Conservation (phyloP, 495 filamentous ascomycete genomes). For the Penicillium bialowiezense region DNA sequence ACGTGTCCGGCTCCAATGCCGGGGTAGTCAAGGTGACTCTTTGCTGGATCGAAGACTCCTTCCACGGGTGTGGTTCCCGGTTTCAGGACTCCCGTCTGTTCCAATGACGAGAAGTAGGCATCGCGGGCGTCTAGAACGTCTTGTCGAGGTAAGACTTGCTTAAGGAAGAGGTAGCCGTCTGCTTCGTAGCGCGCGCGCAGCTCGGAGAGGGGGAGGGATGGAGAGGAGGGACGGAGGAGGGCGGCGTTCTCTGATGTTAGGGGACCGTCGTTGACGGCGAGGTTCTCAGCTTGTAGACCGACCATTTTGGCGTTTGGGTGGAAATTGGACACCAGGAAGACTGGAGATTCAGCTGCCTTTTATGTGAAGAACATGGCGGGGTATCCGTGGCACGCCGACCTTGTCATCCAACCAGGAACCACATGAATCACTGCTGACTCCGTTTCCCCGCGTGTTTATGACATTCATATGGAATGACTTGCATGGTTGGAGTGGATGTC, state of each 20-base stretch:
- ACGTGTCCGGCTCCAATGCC: conserved; percentile 57
- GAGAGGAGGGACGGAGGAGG: conserved; percentile 40
- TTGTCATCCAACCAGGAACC: conserved; percentile 15
- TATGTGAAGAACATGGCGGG: background rate
- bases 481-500: conserved; percentile 1
- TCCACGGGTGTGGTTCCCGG: conserved; percentile 38
- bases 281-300: conserved; percentile 25
- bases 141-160: conserved; percentile 53
- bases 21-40: conserved; percentile 48
- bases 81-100: conserved; percentile 55
- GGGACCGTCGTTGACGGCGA: conserved; percentile 52
- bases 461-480: background rate
- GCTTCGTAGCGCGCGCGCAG: conserved; percentile 50
- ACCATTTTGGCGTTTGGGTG: conserved; percentile 23
- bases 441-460: background rate
- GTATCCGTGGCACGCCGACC: background rate
- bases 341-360: background rate
- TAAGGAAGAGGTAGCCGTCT: conserved; percentile 62
- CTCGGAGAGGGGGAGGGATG: conserved; percentile 36
- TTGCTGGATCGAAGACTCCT: conserved; percentile 50
- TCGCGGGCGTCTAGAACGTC: conserved; percentile 55
- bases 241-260: conserved; percentile 47
- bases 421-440: conserved; percentile 5
- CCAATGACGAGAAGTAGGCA: conserved; percentile 55
- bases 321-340: background rate